Percentiles rank a stretch among this genome's conserved stretches.
Conservation (phyloP, 257 asterid genomes). For the Linaria vulgaris region DNA sequence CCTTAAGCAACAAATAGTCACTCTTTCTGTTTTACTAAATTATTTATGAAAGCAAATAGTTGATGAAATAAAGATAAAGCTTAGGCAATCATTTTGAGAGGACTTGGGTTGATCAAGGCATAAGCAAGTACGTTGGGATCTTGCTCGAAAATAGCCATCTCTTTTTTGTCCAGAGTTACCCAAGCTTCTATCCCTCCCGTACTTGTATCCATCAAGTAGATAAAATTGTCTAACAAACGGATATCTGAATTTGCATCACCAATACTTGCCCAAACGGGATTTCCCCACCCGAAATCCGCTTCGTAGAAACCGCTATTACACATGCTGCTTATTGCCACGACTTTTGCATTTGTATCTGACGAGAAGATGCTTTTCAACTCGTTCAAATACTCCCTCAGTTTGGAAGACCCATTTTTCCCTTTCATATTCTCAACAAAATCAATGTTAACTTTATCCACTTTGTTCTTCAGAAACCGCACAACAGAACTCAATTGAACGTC, state of each 20-base stretch:
- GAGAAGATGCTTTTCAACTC: neutral
- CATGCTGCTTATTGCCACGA: neutral
- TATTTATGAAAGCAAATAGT: no score
- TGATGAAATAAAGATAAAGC: no score
- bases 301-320: neutral
- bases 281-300: slow-evolving; percentile 11
- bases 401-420: neutral
- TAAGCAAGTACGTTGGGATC: neutral
- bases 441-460: neutral
- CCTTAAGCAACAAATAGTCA: no score
- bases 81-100: neutral
- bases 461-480: neutral
- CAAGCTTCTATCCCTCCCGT: slow-evolving; percentile 12
- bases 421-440: neutral
- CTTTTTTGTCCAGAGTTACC: slow-evolving; percentile 7
- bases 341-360: neutral
- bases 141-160: neutral
- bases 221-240: neutral
- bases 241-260: neutral
- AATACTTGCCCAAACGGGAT: neutral
- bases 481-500: neutral
- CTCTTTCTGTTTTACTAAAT: no score
- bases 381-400: neutral
- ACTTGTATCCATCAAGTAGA: neutral
- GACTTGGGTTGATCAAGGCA: neutral